Conservation (phyloP, 441 rosid species). For the Dalechampia spathulata region DNA sequence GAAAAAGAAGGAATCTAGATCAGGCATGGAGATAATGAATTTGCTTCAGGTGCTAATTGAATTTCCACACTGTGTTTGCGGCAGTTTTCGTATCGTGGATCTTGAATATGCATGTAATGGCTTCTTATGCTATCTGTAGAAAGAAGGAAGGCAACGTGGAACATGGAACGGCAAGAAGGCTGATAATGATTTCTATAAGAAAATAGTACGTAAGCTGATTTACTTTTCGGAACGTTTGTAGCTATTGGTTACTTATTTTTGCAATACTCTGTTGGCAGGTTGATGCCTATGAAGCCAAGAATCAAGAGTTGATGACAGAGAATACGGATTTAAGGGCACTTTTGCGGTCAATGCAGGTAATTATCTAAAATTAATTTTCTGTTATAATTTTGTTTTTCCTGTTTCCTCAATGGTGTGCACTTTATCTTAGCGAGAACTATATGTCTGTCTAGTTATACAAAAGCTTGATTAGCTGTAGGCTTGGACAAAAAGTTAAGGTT, state of each 20-base stretch:
- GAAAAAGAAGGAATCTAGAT: slow-evolving; percentile 94
- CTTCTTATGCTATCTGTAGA: slow-evolving; percentile 33
- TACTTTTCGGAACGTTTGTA: slow-evolving; percentile 4
- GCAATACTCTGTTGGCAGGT: slow-evolving; percentile 42
- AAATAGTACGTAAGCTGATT: slow-evolving; percentile 52
- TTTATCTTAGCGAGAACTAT: neutral
- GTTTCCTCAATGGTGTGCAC: neutral
- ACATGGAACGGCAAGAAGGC: slow-evolving; percentile 99
- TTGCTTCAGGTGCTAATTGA: slow-evolving; percentile 58
- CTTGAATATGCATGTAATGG: slow-evolving; percentile 8
- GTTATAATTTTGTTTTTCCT: neutral
- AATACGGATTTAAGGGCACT: slow-evolving; percentile 85
- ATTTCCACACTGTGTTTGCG: neutral
- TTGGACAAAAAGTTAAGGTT: neutral
- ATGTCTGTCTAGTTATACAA: neutral
- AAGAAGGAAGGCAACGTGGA: slow-evolving; percentile 99
- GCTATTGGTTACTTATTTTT: slow-evolving; percentile 10
- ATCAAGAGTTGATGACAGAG: slow-evolving; percentile 91
- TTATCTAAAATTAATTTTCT: neutral
- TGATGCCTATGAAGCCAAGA: slow-evolving; percentile 94
- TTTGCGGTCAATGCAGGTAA: slow-evolving; percentile 93
- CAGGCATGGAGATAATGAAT: slow-evolving; percentile 99
- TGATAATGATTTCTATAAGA: slow-evolving; percentile 91
- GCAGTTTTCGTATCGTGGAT: neutral
- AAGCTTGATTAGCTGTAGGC: neutral